These are phyloP conservation scores for Tuctoria greenei DNA, from an alignment of 176 grass and related monocot genomes.

Conservation along the genomic window DNA sequence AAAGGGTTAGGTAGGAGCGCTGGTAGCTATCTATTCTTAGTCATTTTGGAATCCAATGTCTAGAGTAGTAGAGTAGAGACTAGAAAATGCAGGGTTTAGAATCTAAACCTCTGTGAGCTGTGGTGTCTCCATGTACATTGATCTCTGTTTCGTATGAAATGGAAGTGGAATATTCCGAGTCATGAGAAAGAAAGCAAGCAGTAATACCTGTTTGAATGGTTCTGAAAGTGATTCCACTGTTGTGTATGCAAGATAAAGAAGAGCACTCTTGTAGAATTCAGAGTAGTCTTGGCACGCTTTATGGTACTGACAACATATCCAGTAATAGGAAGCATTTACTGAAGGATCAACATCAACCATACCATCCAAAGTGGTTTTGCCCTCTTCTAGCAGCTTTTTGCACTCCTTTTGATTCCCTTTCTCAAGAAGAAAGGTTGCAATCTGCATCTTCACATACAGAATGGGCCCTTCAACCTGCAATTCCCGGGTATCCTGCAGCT, in stretches of 20 bases:
- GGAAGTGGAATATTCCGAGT: no score
- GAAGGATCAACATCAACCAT: slow-evolving; percentile 85
- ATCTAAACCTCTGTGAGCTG: no score
- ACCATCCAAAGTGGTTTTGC: slow-evolving; percentile 57
- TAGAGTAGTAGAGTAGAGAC: no score
- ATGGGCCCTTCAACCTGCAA: slow-evolving; percentile 65
- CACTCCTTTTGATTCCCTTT: slow-evolving; percentile 69
- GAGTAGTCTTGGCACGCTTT: slow-evolving; percentile 67
- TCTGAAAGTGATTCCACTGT: slow-evolving; percentile 80
- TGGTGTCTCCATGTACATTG: no score
- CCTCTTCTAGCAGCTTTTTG: slow-evolving; percentile 73
- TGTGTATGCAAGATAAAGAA: slow-evolving; percentile 94
- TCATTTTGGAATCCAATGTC: no score
- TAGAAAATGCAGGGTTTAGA: no score
- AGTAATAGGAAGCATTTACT: slow-evolving; percentile 75
- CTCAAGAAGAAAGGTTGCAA: slow-evolving; percentile 72
- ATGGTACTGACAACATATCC: slow-evolving; percentile 75
- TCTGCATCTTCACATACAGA: slow-evolving; percentile 83
- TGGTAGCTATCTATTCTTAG: no score
- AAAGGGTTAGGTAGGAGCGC: no score
- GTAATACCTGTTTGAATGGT: slow-evolving; percentile 74
- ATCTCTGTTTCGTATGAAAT: no score
- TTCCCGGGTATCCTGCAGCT: slow-evolving; percentile 60
- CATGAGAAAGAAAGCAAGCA: slow-evolving; percentile 22
- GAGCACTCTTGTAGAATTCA: slow-evolving; percentile 70